Evolutionary conservation across 345 rosid species (phyloP).

Genomic region (Lepidium didymum): DNA sequence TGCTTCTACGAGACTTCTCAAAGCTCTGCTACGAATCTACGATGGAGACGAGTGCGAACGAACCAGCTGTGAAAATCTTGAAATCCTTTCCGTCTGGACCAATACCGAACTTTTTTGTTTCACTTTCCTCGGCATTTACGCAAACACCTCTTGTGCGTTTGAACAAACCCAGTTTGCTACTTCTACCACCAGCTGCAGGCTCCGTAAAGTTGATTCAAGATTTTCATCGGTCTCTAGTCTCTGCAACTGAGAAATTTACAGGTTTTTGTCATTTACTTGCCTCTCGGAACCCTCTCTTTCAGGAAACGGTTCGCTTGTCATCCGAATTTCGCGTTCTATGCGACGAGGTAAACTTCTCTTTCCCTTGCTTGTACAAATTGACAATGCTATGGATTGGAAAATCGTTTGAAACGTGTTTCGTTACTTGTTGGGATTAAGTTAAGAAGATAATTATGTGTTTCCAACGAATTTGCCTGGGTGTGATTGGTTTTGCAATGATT

Average conservation of each 20-base stretch:
- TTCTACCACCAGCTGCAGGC: constrained; percentile 1
- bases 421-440: background rate
- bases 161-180: constrained; percentile 25
- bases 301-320: constrained; percentile 37
- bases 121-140: constrained; percentile 40
- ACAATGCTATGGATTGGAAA: background rate
- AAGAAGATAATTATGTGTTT: background rate
- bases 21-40: background rate
- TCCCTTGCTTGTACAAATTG: background rate
- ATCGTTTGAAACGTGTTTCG: background rate
- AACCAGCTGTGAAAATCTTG: constrained; percentile 20
- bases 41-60: constrained; percentile 30
- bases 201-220: constrained; percentile 36
- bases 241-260: constrained; percentile 36
- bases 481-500: background rate
- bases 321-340: constrained; percentile 37
- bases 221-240: constrained; percentile 37
- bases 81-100: background rate
- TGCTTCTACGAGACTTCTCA: background rate
- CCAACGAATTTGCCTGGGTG: background rate
- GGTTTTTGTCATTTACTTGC: constrained; percentile 35
- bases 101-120: constrained; percentile 24
- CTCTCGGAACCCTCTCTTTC: constrained; percentile 44
- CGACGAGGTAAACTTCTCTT: constrained; percentile 34
- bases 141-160: constrained; percentile 34